phyloP scores from a whole-genome alignment of 257 asterid species.

The Petunia axillaris region DNA sequence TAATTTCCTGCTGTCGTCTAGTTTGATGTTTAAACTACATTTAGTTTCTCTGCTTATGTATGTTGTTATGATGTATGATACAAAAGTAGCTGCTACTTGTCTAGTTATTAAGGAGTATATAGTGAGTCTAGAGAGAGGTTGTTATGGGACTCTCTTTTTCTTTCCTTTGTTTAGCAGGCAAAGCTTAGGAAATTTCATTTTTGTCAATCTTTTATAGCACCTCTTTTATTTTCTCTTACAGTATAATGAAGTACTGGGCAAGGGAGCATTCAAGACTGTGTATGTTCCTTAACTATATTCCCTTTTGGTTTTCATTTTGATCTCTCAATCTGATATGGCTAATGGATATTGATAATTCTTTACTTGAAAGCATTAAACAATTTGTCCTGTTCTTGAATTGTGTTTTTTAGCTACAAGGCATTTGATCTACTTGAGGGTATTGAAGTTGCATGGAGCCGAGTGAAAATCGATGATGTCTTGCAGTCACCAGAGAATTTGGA shows the following conservation, averaged over 20 bases:
- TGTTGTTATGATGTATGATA: not conserved
- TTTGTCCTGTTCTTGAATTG: not conserved
- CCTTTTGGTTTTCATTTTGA: not conserved
- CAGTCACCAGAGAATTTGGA: slow-evolving; percentile 69
- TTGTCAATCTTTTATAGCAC: not conserved
- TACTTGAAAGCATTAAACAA: not conserved
- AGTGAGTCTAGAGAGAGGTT: not conserved
- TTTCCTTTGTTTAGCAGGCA: not conserved
- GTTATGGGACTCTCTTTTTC: not conserved
- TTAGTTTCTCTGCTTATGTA: not conserved
- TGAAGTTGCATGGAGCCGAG: slow-evolving; percentile 89
- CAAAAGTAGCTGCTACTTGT: not conserved
- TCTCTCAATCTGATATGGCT: not conserved
- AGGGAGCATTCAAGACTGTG: slow-evolving; percentile 88
- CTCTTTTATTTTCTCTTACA: slow-evolving; percentile 39
- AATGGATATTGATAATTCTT: slow-evolving; percentile 8
- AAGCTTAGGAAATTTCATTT: not conserved
- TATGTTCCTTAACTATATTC: slow-evolving; percentile 39
- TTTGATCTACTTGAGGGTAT: slow-evolving; percentile 78
- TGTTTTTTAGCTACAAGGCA: slow-evolving; percentile 60
- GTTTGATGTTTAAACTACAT: not conserved
- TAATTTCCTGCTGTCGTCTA: not conserved
- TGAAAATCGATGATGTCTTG: slow-evolving; percentile 56
- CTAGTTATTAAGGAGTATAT: not conserved
- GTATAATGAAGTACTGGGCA: slow-evolving; percentile 73